phyloP scores from a whole-genome alignment of 352 stramenopile genomes.

The Phytophthora megakarya region DNA sequence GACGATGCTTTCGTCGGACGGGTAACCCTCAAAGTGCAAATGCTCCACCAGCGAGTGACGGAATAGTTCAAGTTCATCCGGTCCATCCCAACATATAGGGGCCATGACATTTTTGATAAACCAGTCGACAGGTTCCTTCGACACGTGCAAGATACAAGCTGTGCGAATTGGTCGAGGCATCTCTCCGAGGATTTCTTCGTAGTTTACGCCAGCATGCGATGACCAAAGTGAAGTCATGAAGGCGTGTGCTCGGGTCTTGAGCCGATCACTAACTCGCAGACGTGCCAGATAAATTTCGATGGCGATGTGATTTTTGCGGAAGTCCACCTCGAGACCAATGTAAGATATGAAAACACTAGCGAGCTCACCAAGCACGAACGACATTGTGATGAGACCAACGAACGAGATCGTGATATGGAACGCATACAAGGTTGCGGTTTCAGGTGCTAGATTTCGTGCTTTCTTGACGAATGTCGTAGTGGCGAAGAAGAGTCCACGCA shows the following conservation, averaged over 20 bases:
- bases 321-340: constrained; percentile 62
- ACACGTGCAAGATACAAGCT: constrained; percentile 53
- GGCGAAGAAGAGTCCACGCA: constrained; percentile 57
- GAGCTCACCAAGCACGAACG: constrained; percentile 57
- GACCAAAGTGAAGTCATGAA: constrained; percentile 67
- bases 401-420: constrained; percentile 59
- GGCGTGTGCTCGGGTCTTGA: constrained; percentile 39
- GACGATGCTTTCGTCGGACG: constrained; percentile 58
- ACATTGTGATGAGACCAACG: constrained; percentile 53
- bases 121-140: constrained; percentile 36
- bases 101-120: constrained; percentile 48
- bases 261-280: constrained; percentile 33
- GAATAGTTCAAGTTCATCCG: constrained; percentile 33
- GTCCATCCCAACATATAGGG: constrained; percentile 29
- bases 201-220: constrained; percentile 58
- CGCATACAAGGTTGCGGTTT: constrained; percentile 34
- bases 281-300: constrained; percentile 51
- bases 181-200: constrained; percentile 53
- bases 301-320: constrained; percentile 64
- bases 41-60: constrained; percentile 39
- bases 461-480: constrained; percentile 56
- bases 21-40: constrained; percentile 71
- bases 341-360: constrained; percentile 61
- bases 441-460: constrained; percentile 25
- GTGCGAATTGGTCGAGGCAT: constrained; percentile 53